Base-by-base conservation (phyloP, 192 early-diverging fungal species). In the Coemansia sp. region DNA sequence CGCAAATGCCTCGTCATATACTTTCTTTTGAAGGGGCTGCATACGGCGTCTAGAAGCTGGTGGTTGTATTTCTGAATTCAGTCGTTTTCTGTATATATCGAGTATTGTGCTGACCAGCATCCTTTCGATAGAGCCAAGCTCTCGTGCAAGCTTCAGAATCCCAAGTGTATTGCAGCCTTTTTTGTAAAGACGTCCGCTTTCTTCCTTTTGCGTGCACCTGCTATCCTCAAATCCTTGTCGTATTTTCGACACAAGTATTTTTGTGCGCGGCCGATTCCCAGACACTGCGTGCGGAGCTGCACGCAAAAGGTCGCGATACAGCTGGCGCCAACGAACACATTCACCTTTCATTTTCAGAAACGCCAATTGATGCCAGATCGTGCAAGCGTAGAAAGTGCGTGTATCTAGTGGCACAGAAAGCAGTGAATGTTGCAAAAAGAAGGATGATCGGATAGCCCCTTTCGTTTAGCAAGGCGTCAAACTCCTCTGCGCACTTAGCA, bases 131-230 rank as follows among this genome's bases (percentile, higher is more conserved):
- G 79, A 81, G 1, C 71, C 79, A 1, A 72, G 67, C 64, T 81
- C 79, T 6, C 70, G 70, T 8, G 79, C 73, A n/a, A 81, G 67
- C 58, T 81, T 81, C 28, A 81, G 79, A 58, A 81, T 67, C 23
- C 59, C 70, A 59, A 81, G 51, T 1, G 79, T 81, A 51, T 81
- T 81, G 63, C 60, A 58, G 30, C 79, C 79, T n/a, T 46, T 65
- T 21, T 34, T 52, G 61, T 73, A 81, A 1, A 76, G 64, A 12
- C 10, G 35, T 2, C 23, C 56, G 2, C 25, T 40, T 16, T 66
- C 73, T 26, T 26, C 58, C 7, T 26, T 55, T 4, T 59, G 29
- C 18, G 12, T n/a, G 23, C 20, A 13, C 18, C n/a, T 62, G 59
- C 52, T 67, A 7, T 72, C 63, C 37, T 57, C 51, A 45, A 75